phyloP scores from a whole-genome alignment of 495 filamentous ascomycete genomes.

The Penicillium coffeae region DNA sequence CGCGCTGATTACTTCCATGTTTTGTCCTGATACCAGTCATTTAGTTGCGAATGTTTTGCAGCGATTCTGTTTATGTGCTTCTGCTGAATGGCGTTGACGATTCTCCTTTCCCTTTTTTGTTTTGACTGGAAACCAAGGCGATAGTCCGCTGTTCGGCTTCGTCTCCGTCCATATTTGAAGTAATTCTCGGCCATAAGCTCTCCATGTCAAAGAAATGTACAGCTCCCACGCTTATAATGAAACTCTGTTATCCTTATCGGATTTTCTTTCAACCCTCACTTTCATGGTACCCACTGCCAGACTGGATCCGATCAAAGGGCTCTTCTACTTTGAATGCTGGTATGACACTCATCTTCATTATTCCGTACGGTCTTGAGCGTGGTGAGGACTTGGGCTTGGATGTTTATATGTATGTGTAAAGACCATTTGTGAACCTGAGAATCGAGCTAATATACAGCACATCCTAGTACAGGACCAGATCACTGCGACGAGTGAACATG shows the following conservation, averaged over 20 bases:
- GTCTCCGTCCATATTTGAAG: conserved; percentile 5
- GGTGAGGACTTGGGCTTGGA: too few relatives aligned
- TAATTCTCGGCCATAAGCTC: background rate
- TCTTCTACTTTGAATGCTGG: too few relatives aligned
- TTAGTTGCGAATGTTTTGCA: conserved; percentile 6
- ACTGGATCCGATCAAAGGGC: too few relatives aligned
- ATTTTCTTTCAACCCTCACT: too few relatives aligned
- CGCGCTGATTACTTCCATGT: conserved; percentile 17
- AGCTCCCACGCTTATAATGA: conserved; percentile 4
- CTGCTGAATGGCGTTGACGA: background rate
- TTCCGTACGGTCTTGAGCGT: too few relatives aligned
- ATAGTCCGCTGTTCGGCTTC: background rate
- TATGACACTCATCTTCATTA: too few relatives aligned
- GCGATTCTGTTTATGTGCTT: conserved; percentile 4
- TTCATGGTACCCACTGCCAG: background rate
- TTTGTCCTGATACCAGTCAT: conserved; percentile 18
- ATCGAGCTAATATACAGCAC: conserved; percentile 35
- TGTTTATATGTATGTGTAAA: too few relatives aligned
- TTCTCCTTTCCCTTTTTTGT: conserved; percentile 1
- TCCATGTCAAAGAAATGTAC: conserved; percentile 1
- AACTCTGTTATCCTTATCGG: background rate
- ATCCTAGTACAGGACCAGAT: conserved; percentile 27
- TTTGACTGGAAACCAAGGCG: background rate
- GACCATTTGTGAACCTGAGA: conserved; percentile 1
- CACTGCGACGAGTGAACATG: conserved; percentile 12